Percentiles rank a stretch among this genome's conserved stretches.
Conservation (phyloP, 2,329 filamentous ascomycete genomes). For the Fusarium brevicatenulatum region DNA sequence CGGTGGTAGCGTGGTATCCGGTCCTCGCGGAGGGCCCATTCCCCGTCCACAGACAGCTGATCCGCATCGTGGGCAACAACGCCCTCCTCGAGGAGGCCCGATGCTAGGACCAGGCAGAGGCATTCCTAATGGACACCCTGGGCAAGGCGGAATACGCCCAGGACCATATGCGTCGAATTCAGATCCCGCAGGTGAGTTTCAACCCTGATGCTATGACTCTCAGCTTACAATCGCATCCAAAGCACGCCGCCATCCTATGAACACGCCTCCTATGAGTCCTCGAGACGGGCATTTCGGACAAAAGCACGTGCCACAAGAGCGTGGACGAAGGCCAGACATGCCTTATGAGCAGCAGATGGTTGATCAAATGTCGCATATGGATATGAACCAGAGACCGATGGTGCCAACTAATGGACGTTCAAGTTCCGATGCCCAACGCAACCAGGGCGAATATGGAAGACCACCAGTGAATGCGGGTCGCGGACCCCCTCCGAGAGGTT, state of each 20-base stretch:
- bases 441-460: slow-evolving; percentile 43
- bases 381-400: slow-evolving; percentile 46
- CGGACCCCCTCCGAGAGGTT: slow-evolving; percentile 47
- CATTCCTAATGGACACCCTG: slow-evolving; percentile 44
- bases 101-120: slow-evolving; percentile 44
- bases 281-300: slow-evolving; percentile 42
- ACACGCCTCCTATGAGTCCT: slow-evolving; percentile 46
- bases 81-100: slow-evolving; percentile 52
- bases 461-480: slow-evolving; percentile 42
- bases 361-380: slow-evolving; percentile 51
- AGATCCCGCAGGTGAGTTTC: slow-evolving; percentile 55
- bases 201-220: neutral
- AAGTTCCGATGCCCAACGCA: slow-evolving; percentile 43
- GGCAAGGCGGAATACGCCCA: slow-evolving; percentile 54
- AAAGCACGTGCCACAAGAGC: slow-evolving; percentile 36
- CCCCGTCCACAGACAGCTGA: slow-evolving; percentile 54
- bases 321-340: slow-evolving; percentile 35
- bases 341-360: slow-evolving; percentile 47
- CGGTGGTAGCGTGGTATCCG: slow-evolving; percentile 55
- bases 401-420: slow-evolving; percentile 33
- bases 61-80: slow-evolving; percentile 49
- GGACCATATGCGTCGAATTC: slow-evolving; percentile 54
- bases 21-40: slow-evolving; percentile 57
- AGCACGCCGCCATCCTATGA: slow-evolving; percentile 48
- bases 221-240: slow-evolving; percentile 30